Percentiles rank a stretch among this genome's conserved stretches.
phyloP scores from a whole-genome alignment of 768 basidiomycete genomes.

The Rhodotorula graminis region DNA sequence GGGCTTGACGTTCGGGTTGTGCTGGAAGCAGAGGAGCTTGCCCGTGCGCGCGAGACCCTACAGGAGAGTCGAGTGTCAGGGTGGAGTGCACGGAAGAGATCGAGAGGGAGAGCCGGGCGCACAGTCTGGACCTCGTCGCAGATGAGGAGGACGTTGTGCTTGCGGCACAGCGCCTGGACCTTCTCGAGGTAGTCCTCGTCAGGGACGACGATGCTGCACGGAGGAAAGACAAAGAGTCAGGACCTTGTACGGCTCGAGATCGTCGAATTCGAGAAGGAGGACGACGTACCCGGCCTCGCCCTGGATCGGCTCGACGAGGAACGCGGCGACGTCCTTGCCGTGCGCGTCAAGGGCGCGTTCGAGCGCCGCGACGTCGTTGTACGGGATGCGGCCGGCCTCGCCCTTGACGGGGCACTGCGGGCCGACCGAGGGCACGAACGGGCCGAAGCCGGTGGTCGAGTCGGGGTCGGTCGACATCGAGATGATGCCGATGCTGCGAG shows the following conservation, averaged over 20 bases:
- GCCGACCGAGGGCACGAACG: slow-evolving; percentile 79
- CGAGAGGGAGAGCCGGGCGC: slow-evolving; percentile 32
- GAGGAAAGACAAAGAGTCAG: neutral
- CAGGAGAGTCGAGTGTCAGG: neutral
- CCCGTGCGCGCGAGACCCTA: slow-evolving; percentile 88
- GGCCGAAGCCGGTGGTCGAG: slow-evolving; percentile 78
- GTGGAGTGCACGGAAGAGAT: neutral
- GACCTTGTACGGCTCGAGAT: neutral
- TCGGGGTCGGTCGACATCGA: slow-evolving; percentile 96
- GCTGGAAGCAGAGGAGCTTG: slow-evolving; percentile 81
- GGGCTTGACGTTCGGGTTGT: slow-evolving; percentile 72
- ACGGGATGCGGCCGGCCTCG: slow-evolving; percentile 63
- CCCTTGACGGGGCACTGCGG: slow-evolving; percentile 58
- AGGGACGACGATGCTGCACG: slow-evolving; percentile 81
- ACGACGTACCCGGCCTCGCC: slow-evolving; percentile 72
- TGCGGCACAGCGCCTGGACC: slow-evolving; percentile 77
- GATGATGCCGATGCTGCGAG: slow-evolving; percentile 34
- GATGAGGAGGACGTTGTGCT: slow-evolving; percentile 85
- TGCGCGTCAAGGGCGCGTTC: slow-evolving; percentile 72
- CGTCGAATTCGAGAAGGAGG: slow-evolving; percentile 58
- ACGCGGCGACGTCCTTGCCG: slow-evolving; percentile 79
- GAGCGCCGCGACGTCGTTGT: slow-evolving; percentile 76
- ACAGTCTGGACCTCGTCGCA: slow-evolving; percentile 98
- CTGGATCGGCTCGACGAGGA: slow-evolving; percentile 96
- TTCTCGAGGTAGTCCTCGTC: slow-evolving; percentile 74